Conservation (phyloP, 1,284 basidiomycete species). For the Ustilago xerochloae region DNA sequence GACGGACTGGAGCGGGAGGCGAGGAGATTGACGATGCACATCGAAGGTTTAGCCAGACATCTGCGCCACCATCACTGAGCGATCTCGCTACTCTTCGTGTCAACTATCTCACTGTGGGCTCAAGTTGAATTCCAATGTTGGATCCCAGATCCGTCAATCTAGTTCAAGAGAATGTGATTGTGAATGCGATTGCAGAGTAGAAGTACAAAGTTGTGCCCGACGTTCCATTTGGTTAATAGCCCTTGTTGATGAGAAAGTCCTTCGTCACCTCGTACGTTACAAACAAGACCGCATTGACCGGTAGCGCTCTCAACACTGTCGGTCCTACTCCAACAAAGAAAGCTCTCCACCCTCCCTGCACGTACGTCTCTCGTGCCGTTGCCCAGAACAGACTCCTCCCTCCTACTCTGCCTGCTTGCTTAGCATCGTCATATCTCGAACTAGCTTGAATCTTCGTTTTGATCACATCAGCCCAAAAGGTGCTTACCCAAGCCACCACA, state of each 20-base stretch:
- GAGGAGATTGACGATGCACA: conserved; percentile 38
- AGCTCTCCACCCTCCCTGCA: conserved; percentile 45
- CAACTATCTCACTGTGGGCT: neutral
- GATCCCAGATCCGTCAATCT: neutral
- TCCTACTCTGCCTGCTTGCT: no score
- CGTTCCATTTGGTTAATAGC: conserved; percentile 18
- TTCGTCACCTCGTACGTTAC: conserved; percentile 50
- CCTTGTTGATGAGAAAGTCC: conserved; percentile 26
- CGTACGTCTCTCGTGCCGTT: conserved; percentile 29
- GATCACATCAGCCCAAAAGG: conserved; percentile 62
- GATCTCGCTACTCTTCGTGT: no score
- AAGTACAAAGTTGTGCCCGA: neutral
- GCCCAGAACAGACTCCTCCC: conserved; percentile 28
- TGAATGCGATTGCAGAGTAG: neutral
- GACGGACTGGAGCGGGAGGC: conserved; percentile 51
- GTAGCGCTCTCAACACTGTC: conserved; percentile 57
- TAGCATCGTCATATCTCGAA: neutral
- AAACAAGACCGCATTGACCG: conserved; percentile 59
- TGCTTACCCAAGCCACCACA: conserved; percentile 60
- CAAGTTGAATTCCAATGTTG: neutral
- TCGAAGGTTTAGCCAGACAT: conserved; percentile 26
- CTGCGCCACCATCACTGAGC: conserved; percentile 25
- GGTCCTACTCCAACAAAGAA: conserved; percentile 59
- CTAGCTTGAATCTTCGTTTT: conserved; percentile 62
- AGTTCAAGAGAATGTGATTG: neutral